Base-by-base conservation (phyloP, 257 asterid genomes). In the Mitragyna speciosa region DNA sequence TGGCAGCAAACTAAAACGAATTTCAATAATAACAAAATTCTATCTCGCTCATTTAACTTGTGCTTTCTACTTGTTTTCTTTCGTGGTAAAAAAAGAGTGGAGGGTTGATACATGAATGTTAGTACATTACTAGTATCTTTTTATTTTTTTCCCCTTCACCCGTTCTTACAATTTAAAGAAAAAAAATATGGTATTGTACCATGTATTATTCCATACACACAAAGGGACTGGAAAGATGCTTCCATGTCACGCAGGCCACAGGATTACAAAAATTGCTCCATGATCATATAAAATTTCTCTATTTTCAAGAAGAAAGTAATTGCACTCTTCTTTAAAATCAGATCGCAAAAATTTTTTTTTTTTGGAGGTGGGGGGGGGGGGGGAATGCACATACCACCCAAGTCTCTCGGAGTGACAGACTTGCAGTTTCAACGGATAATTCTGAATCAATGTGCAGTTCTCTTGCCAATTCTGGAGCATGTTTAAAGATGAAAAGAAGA, bases 401-500 rank as follows among this genome's bases (percentile, higher is more conserved):
- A 68, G 87, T 87, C 81, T 89, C 96, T 58, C 49, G 76, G 61
- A 70, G 82, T 43, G 97, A 91, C 80, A 83, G 90, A 66, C 79
- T 80, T 70, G 85, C 87, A 58, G 90, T 81, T 76, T 82, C 89
- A 69, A 89, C 86, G 63, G 90, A 89, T 82, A 92, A 76, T 64
- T 90, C 91, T 69, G 84, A 83, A 82, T 76, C 78, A 52, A 87
- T 90, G 80, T 88, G 81, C 84, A 96, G 89, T 81, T 87, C 90
- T 81, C 88, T 89, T 76, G 84, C 89, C 82, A 78, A 97, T 79
- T 90, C 93, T 28, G 99, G 95, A 26, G 99, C 91, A 83, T 93
- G 94, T 61, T 92, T 87, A 86, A 96, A 94, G 83, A 96, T 95
- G 74, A 94, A 96, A 85, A 83, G 85, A 85, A 96, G 88, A 80